phyloP scores from a whole-genome alignment of 495 filamentous ascomycete species.

The Trichocladium antarcticum region DNA sequence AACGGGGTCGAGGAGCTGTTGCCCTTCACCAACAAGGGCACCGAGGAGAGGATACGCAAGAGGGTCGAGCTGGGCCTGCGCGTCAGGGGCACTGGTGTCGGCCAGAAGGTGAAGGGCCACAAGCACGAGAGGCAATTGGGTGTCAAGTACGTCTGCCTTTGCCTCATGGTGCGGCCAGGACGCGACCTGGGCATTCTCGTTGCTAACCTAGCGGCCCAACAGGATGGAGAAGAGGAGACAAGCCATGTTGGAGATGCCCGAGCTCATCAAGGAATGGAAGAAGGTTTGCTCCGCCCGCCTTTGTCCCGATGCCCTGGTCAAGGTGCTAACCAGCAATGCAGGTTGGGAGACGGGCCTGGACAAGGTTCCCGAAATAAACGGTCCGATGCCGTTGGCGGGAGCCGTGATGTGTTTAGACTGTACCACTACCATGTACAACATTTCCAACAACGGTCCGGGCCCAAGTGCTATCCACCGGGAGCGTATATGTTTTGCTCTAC shows the following conservation, averaged over 20 bases:
- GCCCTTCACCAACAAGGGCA: conserved; percentile 65
- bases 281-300: conserved; percentile 47
- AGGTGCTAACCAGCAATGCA: conserved; percentile 26
- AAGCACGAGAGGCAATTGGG: conserved; percentile 81
- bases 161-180: not conserved
- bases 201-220: conserved; percentile 19
- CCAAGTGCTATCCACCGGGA: not conserved
- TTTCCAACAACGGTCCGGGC: not conserved
- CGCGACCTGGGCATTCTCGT: not conserved
- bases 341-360: conserved; percentile 82
- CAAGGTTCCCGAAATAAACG: conserved; percentile 67
- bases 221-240: conserved; percentile 78
- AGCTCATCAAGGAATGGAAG: conserved; percentile 84
- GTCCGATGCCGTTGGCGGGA: not conserved
- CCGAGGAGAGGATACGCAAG: conserved; percentile 52
- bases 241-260: conserved; percentile 90
- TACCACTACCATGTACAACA: conserved; percentile 22
- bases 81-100: conserved; percentile 83
- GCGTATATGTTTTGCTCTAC: not conserved
- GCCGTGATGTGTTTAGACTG: conserved; percentile 14
- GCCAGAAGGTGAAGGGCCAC: conserved; percentile 91
- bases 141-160: conserved; percentile 43
- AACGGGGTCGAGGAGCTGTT: conserved; percentile 77
- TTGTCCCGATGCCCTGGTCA: not conserved
- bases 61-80: conserved; percentile 61